Evolutionary conservation across 2,329 filamentous ascomycete genomes (phyloP), one percentile per base, ranked within the genome.

Genomic region (Botrytis deweyae): DNA sequence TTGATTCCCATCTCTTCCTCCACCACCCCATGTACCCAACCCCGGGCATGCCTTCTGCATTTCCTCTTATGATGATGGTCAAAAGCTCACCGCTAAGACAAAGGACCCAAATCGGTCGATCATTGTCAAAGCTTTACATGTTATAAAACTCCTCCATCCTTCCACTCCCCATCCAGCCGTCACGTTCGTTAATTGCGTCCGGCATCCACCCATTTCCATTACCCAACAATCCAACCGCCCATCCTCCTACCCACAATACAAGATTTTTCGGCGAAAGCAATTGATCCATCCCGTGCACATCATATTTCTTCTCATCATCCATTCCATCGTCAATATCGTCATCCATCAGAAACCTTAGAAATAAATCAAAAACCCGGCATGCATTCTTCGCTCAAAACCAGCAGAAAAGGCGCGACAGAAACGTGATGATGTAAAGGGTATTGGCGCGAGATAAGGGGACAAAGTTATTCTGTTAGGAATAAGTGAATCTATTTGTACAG

Each of bases 51-150:
- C 58, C 33, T 55, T 71, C 46, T 64, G 58, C 69, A 52, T 64
- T 49, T 55, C 36, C 49, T 58, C n/a, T 68, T 38, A 58, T 68
- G 66, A 68, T 68, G 66, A 68, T 68, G 66, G 49, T 58, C 66
- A 58, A 68, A 68, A 58, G 66, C 22, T 72, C 70, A 72, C 61
- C 70, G 22, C 70, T 33, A 67, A 66, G 69, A 72, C 76, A 77
- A 77, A 67, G 76, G 75, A 76, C 76, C 74, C 72, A 73, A 76
- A 67, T 49, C 72, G 76, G 76, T 74, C 76, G 76, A 70, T 74
- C 76, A 70, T 73, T 74, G 74, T 59, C 58, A 59, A 36, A 72
- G 66, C 46, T 46, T 73, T 71, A 73, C 63, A 74, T 66, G 29
- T 64, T 42, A 38, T 71, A 68, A 68, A 67, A 65, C 62, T 68